phyloP scores from a whole-genome alignment of 1,284 basidiomycete genomes.

The Ganoderma lucidum region DNA sequence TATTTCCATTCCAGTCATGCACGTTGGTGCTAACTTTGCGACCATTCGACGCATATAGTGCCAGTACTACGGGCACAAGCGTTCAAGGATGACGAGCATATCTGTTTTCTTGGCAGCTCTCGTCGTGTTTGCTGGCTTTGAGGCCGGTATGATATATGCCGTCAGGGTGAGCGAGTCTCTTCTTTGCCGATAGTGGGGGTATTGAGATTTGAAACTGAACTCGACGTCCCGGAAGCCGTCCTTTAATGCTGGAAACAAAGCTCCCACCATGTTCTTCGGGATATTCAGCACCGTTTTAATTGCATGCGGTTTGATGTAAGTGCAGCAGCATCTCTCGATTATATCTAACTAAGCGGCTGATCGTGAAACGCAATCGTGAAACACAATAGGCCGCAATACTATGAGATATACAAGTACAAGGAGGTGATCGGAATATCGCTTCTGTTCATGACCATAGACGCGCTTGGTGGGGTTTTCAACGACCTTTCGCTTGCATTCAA shows the following conservation, averaged over 20 bases:
- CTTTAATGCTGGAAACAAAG: slow-evolving; percentile 53
- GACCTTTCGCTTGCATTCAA: slow-evolving; percentile 78
- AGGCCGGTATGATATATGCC: slow-evolving; percentile 68
- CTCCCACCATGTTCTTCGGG: slow-evolving; percentile 69
- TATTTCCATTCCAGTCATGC: no score
- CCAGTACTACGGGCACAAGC: slow-evolving; percentile 61
- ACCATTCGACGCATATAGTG: slow-evolving; percentile 51
- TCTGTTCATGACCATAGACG: slow-evolving; percentile 75
- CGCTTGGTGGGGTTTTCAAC: slow-evolving; percentile 76
- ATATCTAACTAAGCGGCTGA: not conserved
- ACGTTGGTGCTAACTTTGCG: not conserved
- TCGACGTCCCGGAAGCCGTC: slow-evolving; percentile 43
- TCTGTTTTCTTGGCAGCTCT: slow-evolving; percentile 49
- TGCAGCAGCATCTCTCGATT: not conserved
- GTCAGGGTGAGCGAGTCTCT: slow-evolving; percentile 48
- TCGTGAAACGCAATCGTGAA: not conserved
- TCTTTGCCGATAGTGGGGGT: not conserved
- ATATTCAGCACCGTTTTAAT: slow-evolving; percentile 70
- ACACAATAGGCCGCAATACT: slow-evolving; percentile 57
- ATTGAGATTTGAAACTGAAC: no score
- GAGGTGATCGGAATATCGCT: slow-evolving; percentile 82
- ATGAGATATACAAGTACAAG: slow-evolving; percentile 73
- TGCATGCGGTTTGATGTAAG: slow-evolving; percentile 65
- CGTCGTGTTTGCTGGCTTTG: slow-evolving; percentile 60
- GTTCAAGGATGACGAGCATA: slow-evolving; percentile 44